A percentile compares a stretch with the other conserved stretches of the same genome.
Conservation (phyloP, 78 protist species). For the Dictyostelium capitatum region DNA sequence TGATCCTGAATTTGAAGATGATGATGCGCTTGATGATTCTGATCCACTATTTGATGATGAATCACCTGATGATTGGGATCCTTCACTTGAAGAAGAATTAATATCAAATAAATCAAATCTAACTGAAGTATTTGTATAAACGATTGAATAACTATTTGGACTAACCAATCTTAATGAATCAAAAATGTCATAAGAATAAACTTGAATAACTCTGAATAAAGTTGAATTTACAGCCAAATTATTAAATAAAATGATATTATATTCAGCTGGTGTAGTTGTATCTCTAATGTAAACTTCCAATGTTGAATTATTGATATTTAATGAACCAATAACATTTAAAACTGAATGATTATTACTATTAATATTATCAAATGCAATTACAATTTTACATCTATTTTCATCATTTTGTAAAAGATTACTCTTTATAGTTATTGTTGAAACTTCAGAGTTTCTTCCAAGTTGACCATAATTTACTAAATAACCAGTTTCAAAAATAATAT, state of each 20-base stretch:
- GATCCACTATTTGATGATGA: background rate
- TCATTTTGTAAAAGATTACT: background rate
- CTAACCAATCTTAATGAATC: background rate
- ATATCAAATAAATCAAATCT: background rate
- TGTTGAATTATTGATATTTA: slow-evolving; percentile 1
- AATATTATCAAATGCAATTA: no score
- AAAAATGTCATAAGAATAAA: background rate
- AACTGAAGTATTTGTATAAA: background rate
- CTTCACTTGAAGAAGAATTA: background rate
- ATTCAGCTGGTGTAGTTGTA: background rate
- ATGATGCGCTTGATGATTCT: background rate
- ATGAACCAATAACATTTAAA: background rate
- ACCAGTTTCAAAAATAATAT: background rate
- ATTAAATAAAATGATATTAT: background rate
- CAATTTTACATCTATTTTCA: background rate
- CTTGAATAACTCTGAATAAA: background rate
- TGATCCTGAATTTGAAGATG: background rate
- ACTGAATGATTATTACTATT: background rate
- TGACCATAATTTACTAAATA: background rate
- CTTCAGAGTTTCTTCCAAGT: background rate
- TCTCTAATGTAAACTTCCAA: background rate
- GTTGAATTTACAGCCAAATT: background rate
- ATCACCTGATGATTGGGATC: background rate
- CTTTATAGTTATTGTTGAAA: background rate
- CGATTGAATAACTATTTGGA: background rate